Evolutionary conservation across 1,284 basidiomycete genomes (phyloP), one percentile per base, ranked within the genome.

Genomic region (Malassezia psittaci): DNA sequence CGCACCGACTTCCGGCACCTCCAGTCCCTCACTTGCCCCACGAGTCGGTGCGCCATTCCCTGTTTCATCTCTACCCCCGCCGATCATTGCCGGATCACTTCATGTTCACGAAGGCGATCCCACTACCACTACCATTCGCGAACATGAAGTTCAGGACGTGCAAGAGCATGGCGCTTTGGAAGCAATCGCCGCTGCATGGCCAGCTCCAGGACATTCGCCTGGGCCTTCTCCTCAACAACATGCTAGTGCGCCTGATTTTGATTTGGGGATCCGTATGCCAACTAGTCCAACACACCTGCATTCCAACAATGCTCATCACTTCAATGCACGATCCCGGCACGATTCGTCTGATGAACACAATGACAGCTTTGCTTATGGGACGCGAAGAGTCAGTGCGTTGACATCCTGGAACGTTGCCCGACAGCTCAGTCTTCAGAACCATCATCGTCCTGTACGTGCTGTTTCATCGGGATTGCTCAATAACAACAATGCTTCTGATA

Each of bases 41-140:
- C 54, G 67, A 3, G 66, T 63, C 18, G 67, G 67, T 37, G 52
- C 66, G 10, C 62, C 67, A 19, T 65, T 67, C 35, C 46, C 65
- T 5, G 43, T 13, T 15, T 34, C 29, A 24, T 63, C 67, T 1
- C 51, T 72, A 48, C 69, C 68, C 24, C 67, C 68, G 36, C 69
- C 69, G 0, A 66, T 71, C 19, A 72, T 72, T 43, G 68, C 67
- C 32, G 52, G 52, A 15, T 48, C 32, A 6, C 18, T 54, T 3
- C 11, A 35, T 29, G 46, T 54, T 42, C 51, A 51, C 29, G 57
- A 52, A 43, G 37, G 37, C 13, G 48, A 57, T 18, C 42, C 54
- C 15, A 40, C 48, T 11, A 51, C 48, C 13, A 46, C 48, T 35
- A 51, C 54, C 33, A 24, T 51, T 33, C 48, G 49, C 37, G 54